These are phyloP conservation scores for Plantago coronopus DNA, from an alignment of 305 asterid species.

Conservation along the genomic window DNA sequence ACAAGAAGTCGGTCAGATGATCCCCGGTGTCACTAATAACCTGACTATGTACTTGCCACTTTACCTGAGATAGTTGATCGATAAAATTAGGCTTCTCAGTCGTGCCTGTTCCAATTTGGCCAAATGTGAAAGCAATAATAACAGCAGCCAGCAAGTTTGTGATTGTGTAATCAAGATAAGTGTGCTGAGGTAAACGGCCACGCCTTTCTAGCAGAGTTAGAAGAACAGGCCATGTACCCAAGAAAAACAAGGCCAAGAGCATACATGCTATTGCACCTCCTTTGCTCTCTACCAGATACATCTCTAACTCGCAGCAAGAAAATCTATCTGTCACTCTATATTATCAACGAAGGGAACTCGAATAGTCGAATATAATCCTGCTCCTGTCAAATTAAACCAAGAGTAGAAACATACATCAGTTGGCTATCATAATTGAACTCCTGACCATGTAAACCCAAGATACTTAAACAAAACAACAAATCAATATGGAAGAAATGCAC, in stretches of 20 bases:
- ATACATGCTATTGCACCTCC: constrained; percentile 62
- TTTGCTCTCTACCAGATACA: constrained; percentile 71
- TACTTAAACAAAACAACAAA: no score
- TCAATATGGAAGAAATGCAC: no score
- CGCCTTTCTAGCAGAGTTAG: constrained; percentile 53
- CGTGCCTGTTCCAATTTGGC: constrained; percentile 57
- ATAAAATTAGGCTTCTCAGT: constrained; percentile 54
- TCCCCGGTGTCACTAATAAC: no score
- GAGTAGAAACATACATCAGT: no score
- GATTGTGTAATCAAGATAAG: constrained; percentile 80
- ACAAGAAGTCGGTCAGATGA: no score
- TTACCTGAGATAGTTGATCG: constrained; percentile 68
- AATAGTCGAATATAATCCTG: constrained; percentile 12
- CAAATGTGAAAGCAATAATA: constrained; percentile 79
- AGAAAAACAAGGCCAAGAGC: constrained; percentile 40
- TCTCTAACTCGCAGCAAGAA: constrained; percentile 31
- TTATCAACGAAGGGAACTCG: constrained; percentile 25
- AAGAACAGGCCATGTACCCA: constrained; percentile 66
- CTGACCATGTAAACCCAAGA: no score
- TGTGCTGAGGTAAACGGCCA: constrained; percentile 69
- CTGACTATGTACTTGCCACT: no score
- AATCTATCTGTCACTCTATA: constrained; percentile 20
- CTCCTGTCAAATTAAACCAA: no score
- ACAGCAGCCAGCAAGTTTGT: constrained; percentile 80
- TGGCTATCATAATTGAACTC: no score